phyloP scores from a whole-genome alignment of 805 yeast species.

The Hanseniaspora mollemarum region DNA sequence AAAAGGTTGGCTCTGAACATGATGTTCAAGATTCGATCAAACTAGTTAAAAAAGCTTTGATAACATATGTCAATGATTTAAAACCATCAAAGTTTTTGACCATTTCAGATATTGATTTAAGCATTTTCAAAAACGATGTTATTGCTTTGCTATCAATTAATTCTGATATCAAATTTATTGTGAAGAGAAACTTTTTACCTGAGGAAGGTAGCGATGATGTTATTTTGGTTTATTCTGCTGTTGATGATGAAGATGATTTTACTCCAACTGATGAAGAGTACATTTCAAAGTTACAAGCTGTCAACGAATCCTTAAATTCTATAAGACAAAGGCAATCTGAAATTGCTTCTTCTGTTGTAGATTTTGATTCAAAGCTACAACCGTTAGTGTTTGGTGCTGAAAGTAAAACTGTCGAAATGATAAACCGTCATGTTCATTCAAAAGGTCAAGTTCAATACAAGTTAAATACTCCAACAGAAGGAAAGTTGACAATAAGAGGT shows the following conservation, averaged over 20 bases:
- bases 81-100: constrained; percentile 53
- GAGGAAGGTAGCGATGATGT: background rate
- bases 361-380: constrained; percentile 47
- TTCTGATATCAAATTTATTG: constrained; percentile 43
- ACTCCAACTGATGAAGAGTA: constrained; percentile 57
- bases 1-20: constrained; percentile 34
- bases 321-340: constrained; percentile 49
- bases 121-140: constrained; percentile 26
- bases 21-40: constrained; percentile 42
- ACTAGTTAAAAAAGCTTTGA: constrained; percentile 58
- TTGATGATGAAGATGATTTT: constrained; percentile 49
- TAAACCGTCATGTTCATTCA: constrained; percentile 30
- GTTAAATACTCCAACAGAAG: constrained; percentile 38
- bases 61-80: constrained; percentile 57
- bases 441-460: constrained; percentile 35
- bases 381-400: constrained; percentile 26
- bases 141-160: constrained; percentile 22
- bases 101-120: constrained; percentile 53
- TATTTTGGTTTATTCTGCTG: constrained; percentile 9
- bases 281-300: constrained; percentile 41
- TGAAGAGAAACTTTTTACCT: constrained; percentile 45
- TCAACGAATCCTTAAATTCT: constrained; percentile 41
- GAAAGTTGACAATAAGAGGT: constrained; percentile 61
- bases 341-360: constrained; percentile 42
- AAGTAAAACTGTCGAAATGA: constrained; percentile 21